phyloP scores from a whole-genome alignment of 2,329 filamentous ascomycete species.

The Colletotrichum paranaense region DNA sequence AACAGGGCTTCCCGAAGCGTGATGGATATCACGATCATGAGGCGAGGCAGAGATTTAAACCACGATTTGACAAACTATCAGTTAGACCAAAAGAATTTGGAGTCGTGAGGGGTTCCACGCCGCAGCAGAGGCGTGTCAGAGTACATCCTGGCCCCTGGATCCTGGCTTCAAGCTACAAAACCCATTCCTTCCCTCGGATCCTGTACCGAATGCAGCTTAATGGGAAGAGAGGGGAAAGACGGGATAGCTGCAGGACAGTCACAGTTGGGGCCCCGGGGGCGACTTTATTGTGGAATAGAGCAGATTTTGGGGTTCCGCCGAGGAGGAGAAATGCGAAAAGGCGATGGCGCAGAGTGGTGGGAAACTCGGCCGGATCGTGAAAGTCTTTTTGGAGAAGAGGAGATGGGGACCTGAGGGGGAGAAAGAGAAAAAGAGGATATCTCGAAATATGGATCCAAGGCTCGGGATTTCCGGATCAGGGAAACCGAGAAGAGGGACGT shows the following conservation, averaged over 20 bases:
- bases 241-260: slow-evolving; percentile 1
- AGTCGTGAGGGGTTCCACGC: background rate
- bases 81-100: no score
- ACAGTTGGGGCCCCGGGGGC: slow-evolving; percentile 22
- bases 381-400: background rate
- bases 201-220: slow-evolving; percentile 32
- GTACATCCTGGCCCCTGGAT: slow-evolving; percentile 6
- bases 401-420: background rate
- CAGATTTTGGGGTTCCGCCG: background rate
- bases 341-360: background rate
- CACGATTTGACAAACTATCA: background rate
- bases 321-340: background rate
- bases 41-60: slow-evolving; percentile 5
- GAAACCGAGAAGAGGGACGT: slow-evolving; percentile 7
- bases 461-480: slow-evolving; percentile 19
- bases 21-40: slow-evolving; percentile 16
- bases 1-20: background rate
- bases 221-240: background rate
- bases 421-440: background rate
- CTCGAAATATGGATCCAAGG: slow-evolving; percentile 14
- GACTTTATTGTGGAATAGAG: background rate
- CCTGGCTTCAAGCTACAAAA: background rate
- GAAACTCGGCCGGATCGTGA: background rate
- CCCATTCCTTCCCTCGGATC: slow-evolving; percentile 15
- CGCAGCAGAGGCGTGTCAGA: background rate